phyloP scores from a whole-genome alignment of 805 yeast genomes.

The Henningerozyma blattae region DNA sequence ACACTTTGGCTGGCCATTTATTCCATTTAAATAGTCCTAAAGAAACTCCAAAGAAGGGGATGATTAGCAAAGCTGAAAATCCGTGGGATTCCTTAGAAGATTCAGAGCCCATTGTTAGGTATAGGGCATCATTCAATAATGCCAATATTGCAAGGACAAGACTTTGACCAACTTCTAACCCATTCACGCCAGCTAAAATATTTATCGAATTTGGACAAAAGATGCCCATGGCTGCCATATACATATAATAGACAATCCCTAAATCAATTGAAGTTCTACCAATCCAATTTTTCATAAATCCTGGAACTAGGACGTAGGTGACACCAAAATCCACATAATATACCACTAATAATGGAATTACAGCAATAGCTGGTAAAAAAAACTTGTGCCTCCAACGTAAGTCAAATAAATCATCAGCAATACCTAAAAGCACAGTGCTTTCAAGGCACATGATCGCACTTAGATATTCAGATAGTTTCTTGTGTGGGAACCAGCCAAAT shows the following conservation, averaged over 20 bases:
- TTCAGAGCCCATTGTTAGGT: conserved; percentile 38
- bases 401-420: conserved; percentile 91
- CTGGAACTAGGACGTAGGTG: conserved; percentile 77
- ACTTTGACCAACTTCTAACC: conserved; percentile 92
- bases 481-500: conserved; percentile 50
- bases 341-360: conserved; percentile 81
- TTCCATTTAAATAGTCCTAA: conserved; percentile 64
- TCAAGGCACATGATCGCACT: conserved; percentile 77
- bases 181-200: conserved; percentile 92
- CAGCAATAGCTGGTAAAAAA: conserved; percentile 87
- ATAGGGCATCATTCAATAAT: conserved; percentile 65
- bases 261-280: conserved; percentile 44
- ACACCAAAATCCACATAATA: conserved; percentile 91
- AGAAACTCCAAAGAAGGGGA: conserved; percentile 84
- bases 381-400: conserved; percentile 96
- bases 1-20: conserved; percentile 85
- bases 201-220: conserved; percentile 95
- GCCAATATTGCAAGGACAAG: conserved; percentile 63
- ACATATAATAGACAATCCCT: conserved; percentile 67
- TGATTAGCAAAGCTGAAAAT: conserved; percentile 62
- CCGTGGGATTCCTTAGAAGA: conserved; percentile 73
- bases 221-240: conserved; percentile 86
- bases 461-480: conserved; percentile 71
- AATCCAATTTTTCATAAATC: conserved; percentile 37
- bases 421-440: conserved; percentile 73